phyloP scores from a whole-genome alignment of 352 stramenopile species.

The Peronospora destructor region DNA sequence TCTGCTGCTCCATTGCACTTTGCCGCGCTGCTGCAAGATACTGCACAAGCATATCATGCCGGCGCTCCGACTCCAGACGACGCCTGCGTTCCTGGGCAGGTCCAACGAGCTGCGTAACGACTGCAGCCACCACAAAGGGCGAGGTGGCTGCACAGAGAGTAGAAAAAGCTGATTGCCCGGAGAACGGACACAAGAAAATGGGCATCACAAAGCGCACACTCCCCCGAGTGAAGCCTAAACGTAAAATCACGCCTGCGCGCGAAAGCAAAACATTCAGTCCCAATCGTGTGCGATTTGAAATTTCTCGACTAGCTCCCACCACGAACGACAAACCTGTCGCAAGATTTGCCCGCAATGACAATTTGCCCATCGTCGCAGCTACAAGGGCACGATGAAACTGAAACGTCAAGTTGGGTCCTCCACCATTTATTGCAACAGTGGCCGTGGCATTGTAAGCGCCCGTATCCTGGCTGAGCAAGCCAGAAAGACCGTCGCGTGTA shows the following conservation, averaged over 20 bases:
- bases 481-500: slow-evolving; percentile 65
- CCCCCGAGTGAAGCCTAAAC: slow-evolving; percentile 65
- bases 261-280: slow-evolving; percentile 55
- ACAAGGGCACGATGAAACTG: slow-evolving; percentile 39
- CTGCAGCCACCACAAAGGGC: slow-evolving; percentile 56
- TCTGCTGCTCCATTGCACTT: slow-evolving; percentile 59
- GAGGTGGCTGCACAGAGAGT: slow-evolving; percentile 70
- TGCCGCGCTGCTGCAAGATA: slow-evolving; percentile 51
- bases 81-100: slow-evolving; percentile 55
- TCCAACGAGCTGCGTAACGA: slow-evolving; percentile 61
- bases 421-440: slow-evolving; percentile 38
- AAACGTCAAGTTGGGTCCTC: slow-evolving; percentile 53
- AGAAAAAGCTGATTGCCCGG: slow-evolving; percentile 51
- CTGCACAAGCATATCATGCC: slow-evolving; percentile 41
- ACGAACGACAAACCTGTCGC: slow-evolving; percentile 42
- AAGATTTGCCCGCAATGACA: slow-evolving; percentile 48
- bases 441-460: slow-evolving; percentile 32
- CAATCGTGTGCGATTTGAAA: slow-evolving; percentile 50
- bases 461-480: slow-evolving; percentile 48
- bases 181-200: slow-evolving; percentile 77
- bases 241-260: slow-evolving; percentile 50
- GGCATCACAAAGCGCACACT: slow-evolving; percentile 78
- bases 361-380: slow-evolving; percentile 37
- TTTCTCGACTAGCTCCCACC: slow-evolving; percentile 44
- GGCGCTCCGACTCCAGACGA: slow-evolving; percentile 39